Evolutionary conservation across 2,329 filamentous ascomycete species (phyloP), one percentile per base, ranked within the genome.

Genomic region (Calonectria pseudoturangicola): DNA sequence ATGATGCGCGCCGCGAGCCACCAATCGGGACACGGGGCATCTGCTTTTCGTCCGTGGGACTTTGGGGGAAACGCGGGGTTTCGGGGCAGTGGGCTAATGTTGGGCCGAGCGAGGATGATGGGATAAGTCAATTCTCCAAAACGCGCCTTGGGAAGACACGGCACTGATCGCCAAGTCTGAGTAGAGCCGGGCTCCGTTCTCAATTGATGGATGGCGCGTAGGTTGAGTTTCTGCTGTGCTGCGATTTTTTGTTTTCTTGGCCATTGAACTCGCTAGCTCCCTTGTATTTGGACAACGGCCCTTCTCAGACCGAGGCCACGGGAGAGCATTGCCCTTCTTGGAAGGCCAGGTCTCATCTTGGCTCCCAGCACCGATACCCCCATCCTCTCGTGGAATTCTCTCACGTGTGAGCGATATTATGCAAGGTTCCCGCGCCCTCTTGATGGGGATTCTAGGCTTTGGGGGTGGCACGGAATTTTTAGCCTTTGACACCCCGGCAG

Each of bases 51-150:
- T 60, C 54, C 54, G 21, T 50, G 66, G 66, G 45, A 54, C 58
- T 63, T 63, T 63, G 45, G 45, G 63, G 45, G 62, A 54, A 50
- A 54, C 48, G 64, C 64, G 51, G 66, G 66, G 66, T 60, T 68
- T 68, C 66, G 66, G 66, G 54, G 25, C n/a, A 48, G 39, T 68
- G 66, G 54, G 51, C 30, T 21, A 68, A 60, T 66, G 48, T 45
- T 66, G 65, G 21, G 13, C 50, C 51, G 65, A 67, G 48, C 48
- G 36, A 45, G 8, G 25, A 15, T n/a, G 12, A 56, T 27, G 33
- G 33, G 33, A 36, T 10, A 36, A 36, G 8, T 36, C 10, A 13
- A 4, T 27, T 41, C 12, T 58, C 33, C 33, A 33, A 33, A 21
- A 54, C 28, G 18, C 50, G 50, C 16, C 50, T 54, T 16, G 50